Percentiles rank a stretch among this genome's conserved stretches.
Conservation (phyloP, 306 rosid species). For the Abrus pulchellus region DNA sequence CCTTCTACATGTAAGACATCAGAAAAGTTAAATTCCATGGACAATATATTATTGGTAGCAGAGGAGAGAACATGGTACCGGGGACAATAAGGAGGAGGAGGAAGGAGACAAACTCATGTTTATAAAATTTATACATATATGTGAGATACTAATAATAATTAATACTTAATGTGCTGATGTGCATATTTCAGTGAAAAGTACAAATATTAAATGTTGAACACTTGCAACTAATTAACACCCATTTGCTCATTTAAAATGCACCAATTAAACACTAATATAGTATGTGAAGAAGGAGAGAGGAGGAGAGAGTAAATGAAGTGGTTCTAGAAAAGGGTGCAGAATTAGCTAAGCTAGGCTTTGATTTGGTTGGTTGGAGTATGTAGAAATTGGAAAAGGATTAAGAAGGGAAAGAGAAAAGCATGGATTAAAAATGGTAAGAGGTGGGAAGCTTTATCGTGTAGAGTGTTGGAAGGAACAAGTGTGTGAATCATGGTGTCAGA, state of each 20-base stretch:
- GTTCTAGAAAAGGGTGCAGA: constrained; percentile 29
- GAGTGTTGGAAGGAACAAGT: constrained; percentile 87
- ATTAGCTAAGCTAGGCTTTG: background rate
- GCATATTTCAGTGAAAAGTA: constrained; percentile 44
- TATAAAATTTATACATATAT: background rate
- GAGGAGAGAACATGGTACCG: constrained; percentile 30
- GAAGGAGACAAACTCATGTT: constrained; percentile 6
- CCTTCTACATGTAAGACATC: constrained; percentile 46
- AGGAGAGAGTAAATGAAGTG: constrained; percentile 21
- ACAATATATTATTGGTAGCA: constrained; percentile 48
- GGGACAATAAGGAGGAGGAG: constrained; percentile 41
- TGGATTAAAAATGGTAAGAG: constrained; percentile 53
- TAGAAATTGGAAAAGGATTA: constrained; percentile 53
- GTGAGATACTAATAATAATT: background rate
- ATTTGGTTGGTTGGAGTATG: constrained; percentile 32
- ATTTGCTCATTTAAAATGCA: constrained; percentile 48
- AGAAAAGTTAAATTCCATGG: constrained; percentile 56
- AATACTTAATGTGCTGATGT: constrained; percentile 18
- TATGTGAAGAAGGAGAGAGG: constrained; percentile 11
- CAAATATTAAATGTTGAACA: constrained; percentile 16
- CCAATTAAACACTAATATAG: background rate
- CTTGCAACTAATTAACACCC: constrained; percentile 36
- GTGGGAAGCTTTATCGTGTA: constrained; percentile 66
- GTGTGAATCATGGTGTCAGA: constrained; percentile 88
- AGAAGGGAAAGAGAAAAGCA: constrained; percentile 47